Conservation (phyloP, 2,329 filamentous ascomycete genomes). For the Colletotrichum trifolii region DNA sequence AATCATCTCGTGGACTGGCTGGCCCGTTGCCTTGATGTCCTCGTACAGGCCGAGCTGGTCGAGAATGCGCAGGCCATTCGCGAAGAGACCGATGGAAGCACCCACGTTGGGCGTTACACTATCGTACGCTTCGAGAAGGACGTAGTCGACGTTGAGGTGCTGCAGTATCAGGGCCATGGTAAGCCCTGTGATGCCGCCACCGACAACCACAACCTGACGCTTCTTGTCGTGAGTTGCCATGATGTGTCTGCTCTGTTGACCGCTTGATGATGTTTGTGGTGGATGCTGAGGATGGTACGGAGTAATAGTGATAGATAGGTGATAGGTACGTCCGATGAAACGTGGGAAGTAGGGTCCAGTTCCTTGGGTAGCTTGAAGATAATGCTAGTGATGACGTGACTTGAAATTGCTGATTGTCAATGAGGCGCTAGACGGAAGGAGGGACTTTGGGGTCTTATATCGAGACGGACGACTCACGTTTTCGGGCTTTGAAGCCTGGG, state of each 20-base stretch:
- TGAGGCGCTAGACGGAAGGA: background rate
- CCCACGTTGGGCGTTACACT: constrained; percentile 58
- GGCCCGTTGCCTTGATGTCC: constrained; percentile 16
- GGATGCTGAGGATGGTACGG: background rate
- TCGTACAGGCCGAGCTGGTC: constrained; percentile 59
- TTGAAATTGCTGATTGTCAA: too few relatives aligned
- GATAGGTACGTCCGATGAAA: too few relatives aligned
- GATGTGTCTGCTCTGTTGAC: background rate
- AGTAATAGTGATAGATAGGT: too few relatives aligned
- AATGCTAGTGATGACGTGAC: too few relatives aligned
- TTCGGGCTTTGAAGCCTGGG: too few relatives aligned
- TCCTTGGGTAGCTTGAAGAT: too few relatives aligned
- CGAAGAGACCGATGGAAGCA: constrained; percentile 57
- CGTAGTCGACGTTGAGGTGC: constrained; percentile 56
- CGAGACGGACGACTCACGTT: too few relatives aligned
- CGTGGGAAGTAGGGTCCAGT: too few relatives aligned
- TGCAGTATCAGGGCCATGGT: constrained; percentile 52
- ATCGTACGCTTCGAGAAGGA: constrained; percentile 57
- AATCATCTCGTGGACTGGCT: constrained; percentile 10
- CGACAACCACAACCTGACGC: constrained; percentile 39
- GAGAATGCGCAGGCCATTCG: constrained; percentile 56
- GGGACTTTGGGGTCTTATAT: background rate
- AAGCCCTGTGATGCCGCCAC: constrained; percentile 40
- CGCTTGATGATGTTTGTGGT: background rate
- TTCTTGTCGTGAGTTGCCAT: constrained; percentile 20